Evolutionary conservation across 805 yeast genomes (phyloP), one percentile per base, ranked within the genome.

Genomic region (Yamadazyma sp.): DNA sequence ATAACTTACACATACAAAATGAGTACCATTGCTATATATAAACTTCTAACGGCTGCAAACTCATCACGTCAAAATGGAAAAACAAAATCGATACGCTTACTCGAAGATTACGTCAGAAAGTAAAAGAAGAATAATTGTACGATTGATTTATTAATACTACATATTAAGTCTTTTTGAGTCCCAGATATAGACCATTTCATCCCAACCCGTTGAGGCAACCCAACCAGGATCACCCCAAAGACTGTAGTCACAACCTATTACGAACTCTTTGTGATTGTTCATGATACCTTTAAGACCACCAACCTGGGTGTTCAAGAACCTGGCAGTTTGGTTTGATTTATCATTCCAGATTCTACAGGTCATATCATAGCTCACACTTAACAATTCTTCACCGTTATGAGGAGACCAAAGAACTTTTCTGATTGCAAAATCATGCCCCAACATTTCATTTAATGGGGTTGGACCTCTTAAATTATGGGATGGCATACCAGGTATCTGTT

Each of bases 201-300:
- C 98, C 96, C 96, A 91, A 2, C 96, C 96, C 0, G 89, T 82
- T 11, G 96, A 81, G 7, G 93, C 95, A 12, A 83, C 88, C 88
- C 93, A 89, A 1, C 97, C 97, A 1, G 93, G 94, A 47, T 80
- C 81, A 3, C 98, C 98, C 97, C 97, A 91, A 33, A 93, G 60
- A 45, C 95, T 82, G 85, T 96, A 93, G 63, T 93, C 98, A 44
- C 89, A 83, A 12, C 94, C 97, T 48, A 85, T 77, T 1, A 84
- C 96, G 62, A 91, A 91, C 65, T 91, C 98, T 19, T 78, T 72
- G 62, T 93, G 98, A 35, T 60, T 62, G 15, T 73, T 68, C 67
- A 87, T 86, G 12, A 73, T 71, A 6, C 75, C 76, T 23, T 69
- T 60, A 23, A 80, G 66, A 0, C 84, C 83, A 33, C 73, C 74